Conservation (phyloP, 2,329 filamentous ascomycete genomes). For the Fusarium praegraminearum region DNA sequence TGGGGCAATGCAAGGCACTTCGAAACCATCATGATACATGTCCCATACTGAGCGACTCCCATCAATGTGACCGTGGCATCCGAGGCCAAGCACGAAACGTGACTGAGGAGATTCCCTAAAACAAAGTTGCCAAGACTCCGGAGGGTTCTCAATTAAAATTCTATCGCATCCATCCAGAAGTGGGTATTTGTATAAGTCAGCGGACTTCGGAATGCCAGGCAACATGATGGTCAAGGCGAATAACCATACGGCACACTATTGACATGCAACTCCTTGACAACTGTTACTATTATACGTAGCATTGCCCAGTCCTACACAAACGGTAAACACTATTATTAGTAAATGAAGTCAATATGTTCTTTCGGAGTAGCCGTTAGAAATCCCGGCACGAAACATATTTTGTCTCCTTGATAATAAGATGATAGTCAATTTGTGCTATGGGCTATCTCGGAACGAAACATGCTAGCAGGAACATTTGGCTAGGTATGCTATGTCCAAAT, state of each 20-base stretch:
- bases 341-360: not conserved
- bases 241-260: not conserved
- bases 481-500: not conserved
- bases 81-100: not conserved
- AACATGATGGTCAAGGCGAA: not conserved
- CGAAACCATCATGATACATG: slow-evolving; percentile 24
- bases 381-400: not conserved
- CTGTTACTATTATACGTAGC: not conserved
- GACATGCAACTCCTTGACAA: not conserved
- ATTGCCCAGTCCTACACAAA: not conserved
- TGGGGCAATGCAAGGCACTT: not conserved
- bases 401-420: not conserved
- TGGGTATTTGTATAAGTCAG: slow-evolving; percentile 8
- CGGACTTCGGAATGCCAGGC: slow-evolving; percentile 2
- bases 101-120: not conserved
- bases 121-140: slow-evolving; percentile 2
- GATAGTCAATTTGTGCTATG: not conserved
- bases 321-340: slow-evolving; percentile 1
- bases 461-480: not conserved
- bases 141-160: not conserved
- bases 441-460: not conserved
- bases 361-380: not conserved
- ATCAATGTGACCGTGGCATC: not conserved
- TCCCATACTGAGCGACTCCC: not conserved
- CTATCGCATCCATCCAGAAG: not conserved